phyloP scores from a whole-genome alignment of 1,284 basidiomycete genomes.

The Naganishia liquefaciens region DNA sequence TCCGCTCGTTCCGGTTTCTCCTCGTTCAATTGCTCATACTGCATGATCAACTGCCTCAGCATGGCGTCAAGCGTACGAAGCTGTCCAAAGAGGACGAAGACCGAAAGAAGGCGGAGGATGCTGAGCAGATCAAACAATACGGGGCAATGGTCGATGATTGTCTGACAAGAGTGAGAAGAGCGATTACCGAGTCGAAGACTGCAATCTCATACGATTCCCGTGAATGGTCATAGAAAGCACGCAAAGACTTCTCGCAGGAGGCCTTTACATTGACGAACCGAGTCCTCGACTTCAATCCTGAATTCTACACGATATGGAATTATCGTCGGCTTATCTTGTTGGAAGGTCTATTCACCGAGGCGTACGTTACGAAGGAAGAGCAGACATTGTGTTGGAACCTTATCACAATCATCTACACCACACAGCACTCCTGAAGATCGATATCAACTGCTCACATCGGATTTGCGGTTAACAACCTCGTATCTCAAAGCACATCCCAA shows the following conservation, averaged over 20 bases:
- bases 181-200: not conserved
- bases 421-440: conserved; percentile 64
- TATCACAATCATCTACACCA: not conserved
- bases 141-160: conserved; percentile 66
- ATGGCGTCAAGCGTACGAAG: conserved; percentile 72
- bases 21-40: too few relatives aligned
- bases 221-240: conserved; percentile 62
- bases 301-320: conserved; percentile 93
- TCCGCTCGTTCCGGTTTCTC: too few relatives aligned
- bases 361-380: conserved; percentile 55
- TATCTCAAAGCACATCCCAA: conserved; percentile 83
- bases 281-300: conserved; percentile 78
- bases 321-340: conserved; percentile 77
- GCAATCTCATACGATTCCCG: not conserved
- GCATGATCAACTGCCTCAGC: conserved; percentile 58
- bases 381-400: not conserved
- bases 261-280: conserved; percentile 72
- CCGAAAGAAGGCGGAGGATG: conserved; percentile 69
- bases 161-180: conserved; percentile 62
- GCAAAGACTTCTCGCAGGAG: conserved; percentile 65
- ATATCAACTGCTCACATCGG: conserved; percentile 66
- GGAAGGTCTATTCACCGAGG: conserved; percentile 67
- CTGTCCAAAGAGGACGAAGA: conserved; percentile 66
- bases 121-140: conserved; percentile 72
- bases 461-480: conserved; percentile 75